A percentile compares a stretch with the other conserved stretches of the same genome.
Conservation (phyloP, 345 rosid species). For the Dipteronia sinensis region DNA sequence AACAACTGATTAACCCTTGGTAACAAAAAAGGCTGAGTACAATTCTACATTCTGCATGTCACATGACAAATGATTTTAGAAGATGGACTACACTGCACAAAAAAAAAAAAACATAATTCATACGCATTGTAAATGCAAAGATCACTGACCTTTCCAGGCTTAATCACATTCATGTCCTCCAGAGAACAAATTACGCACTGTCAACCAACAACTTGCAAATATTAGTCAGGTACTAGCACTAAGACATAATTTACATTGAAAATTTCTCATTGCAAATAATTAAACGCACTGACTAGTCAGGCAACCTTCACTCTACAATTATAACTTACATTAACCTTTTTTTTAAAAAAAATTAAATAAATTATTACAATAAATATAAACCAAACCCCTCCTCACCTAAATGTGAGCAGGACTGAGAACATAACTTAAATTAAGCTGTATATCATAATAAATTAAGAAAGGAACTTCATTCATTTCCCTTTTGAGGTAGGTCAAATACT, state of each 20-base stretch:
- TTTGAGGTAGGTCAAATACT: too few species aligned
- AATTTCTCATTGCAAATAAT: conserved; percentile 1
- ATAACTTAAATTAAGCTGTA: too few species aligned
- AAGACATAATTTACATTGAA: not conserved
- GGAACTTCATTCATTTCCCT: too few species aligned
- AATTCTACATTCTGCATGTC: conserved; percentile 15
- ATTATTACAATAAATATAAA: too few species aligned
- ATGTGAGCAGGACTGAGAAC: too few species aligned
- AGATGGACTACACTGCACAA: not conserved
- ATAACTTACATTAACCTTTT: too few species aligned
- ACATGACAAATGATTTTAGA: conserved; percentile 2
- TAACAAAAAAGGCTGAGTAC: not conserved
- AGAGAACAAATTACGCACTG: conserved; percentile 92
- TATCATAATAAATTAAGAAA: too few species aligned
- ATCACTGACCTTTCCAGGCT: conserved; percentile 81
- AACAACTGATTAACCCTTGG: not conserved
- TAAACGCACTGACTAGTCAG: not conserved
- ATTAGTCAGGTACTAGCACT: conserved; percentile 17
- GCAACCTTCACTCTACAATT: not conserved
- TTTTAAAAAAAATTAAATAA: too few species aligned
- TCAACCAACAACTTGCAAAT: conserved; percentile 27
- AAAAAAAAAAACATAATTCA: not conserved
- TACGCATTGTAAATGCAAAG: not conserved
- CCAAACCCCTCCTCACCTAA: too few species aligned
- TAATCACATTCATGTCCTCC: conserved; percentile 71